Evolutionary conservation across 148 eudicot species (phyloP), one percentile per base, ranked within the genome.

Genomic region (Chenopodium berlandieri): DNA sequence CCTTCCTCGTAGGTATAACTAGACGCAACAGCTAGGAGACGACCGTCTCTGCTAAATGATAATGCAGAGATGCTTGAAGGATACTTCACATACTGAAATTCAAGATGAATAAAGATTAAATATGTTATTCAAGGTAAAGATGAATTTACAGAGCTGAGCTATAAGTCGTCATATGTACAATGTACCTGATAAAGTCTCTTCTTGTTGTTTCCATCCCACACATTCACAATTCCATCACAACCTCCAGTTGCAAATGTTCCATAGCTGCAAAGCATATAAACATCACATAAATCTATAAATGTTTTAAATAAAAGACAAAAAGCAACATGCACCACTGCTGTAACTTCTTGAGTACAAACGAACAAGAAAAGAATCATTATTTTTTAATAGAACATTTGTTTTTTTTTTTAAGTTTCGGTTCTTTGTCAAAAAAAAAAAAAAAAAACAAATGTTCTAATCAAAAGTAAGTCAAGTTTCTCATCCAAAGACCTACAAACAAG

Each of bases 241-340:
- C 98, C 98, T 25, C 98, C 98, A 23, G 98, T 95, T 71, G 97
- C 98, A 88, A 95, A 95, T 67, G 98, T 95, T 77, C 97, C 98
- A 78, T 93, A 94, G 84, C 99, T 95, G 91, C 88, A 87, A 64
- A 79, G 76, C 27, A 74, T 32, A 79, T 62, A 40, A 52, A 75
- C 60, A 27, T 71, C 32, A 64, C 34, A 58, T 13, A 40, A 76
- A 17, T 9, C 20, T 1, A 40, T 40, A 40, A 40, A 40, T 5
- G 8, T 34, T 34, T 2, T 34, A 34, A 34, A 34, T 40, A 40
- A 40, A 70, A 22, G 40, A 31, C 6, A 16, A 60, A 30, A 50
- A 66, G 32, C 16, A 23, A 20, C 60, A 68, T 27, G n/a, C 58
- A 65, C 47, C 46, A 44, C 11, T 10, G 4, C 23, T 3, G 20